These are phyloP conservation scores for Jacaranda copaia DNA, from an alignment of 257 asterid genomes.

Conservation along the genomic window DNA sequence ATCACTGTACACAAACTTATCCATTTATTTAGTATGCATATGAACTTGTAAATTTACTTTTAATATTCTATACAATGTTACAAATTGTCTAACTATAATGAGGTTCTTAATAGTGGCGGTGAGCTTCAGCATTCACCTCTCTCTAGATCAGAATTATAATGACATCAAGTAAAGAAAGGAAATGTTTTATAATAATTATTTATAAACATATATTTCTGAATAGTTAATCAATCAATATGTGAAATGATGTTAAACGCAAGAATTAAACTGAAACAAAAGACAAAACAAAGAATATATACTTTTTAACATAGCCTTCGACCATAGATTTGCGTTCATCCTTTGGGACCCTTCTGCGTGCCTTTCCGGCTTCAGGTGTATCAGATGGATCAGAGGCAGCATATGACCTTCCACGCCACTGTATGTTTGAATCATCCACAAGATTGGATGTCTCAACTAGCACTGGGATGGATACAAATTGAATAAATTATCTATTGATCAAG, in stretches of 20 bases:
- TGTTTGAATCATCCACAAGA: constrained; percentile 37
- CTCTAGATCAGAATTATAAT: background rate
- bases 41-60: background rate
- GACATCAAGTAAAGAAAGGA: background rate
- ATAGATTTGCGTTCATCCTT: constrained; percentile 60
- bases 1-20: background rate
- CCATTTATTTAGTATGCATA: background rate
- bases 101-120: background rate
- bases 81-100: background rate
- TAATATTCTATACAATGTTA: background rate
- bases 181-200: background rate
- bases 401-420: constrained; percentile 46
- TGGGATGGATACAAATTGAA: constrained; percentile 33
- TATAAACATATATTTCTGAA: background rate
- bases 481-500: constrained; percentile 6
- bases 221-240: background rate
- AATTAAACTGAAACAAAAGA: constrained; percentile 23
- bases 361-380: constrained; percentile 39
- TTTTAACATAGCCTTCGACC: constrained; percentile 64
- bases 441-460: constrained; percentile 42
- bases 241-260: constrained; percentile 7
- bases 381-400: constrained; percentile 54
- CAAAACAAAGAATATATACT: constrained; percentile 45
- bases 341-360: constrained; percentile 50
- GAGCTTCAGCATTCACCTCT: constrained; percentile 1